Conservation (phyloP, 2,329 filamentous ascomycete species). For the Scedosporium boydii region DNA sequence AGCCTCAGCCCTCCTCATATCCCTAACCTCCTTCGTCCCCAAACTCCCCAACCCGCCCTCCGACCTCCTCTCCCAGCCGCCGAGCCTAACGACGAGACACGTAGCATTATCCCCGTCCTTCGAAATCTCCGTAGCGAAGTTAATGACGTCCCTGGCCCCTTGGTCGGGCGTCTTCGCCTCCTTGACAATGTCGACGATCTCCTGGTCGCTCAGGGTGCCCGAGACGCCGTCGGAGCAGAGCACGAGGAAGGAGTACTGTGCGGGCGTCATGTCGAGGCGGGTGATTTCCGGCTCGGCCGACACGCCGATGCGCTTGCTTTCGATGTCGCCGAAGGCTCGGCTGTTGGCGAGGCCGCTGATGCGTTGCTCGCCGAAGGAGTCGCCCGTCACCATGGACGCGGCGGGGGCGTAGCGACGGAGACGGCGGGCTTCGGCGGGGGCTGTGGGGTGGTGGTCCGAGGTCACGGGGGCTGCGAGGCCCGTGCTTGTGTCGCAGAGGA, state of each 20-base stretch:
- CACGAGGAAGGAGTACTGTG: slow-evolving; percentile 82
- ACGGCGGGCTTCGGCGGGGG: slow-evolving; percentile 71
- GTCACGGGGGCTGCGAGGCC: slow-evolving; percentile 75
- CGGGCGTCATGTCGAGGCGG: slow-evolving; percentile 67
- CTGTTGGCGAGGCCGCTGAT: slow-evolving; percentile 91
- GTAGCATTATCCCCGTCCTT: slow-evolving; percentile 58
- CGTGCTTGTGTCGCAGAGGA: slow-evolving; percentile 79
- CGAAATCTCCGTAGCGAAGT: slow-evolving; percentile 80
- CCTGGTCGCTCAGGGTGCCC: slow-evolving; percentile 79
- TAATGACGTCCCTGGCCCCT: slow-evolving; percentile 67
- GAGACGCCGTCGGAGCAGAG: slow-evolving; percentile 84
- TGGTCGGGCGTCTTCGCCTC: slow-evolving; percentile 87
- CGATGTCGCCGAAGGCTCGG: slow-evolving; percentile 87
- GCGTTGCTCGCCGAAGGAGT: slow-evolving; percentile 95
- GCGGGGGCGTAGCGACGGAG: slow-evolving; percentile 73
- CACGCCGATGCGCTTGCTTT: slow-evolving; percentile 84
- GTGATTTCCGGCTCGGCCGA: slow-evolving; percentile 87
- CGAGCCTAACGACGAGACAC: slow-evolving; percentile 56
- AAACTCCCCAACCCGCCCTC: slow-evolving; percentile 85
- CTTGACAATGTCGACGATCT: slow-evolving; percentile 93
- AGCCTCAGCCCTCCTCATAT: slow-evolving; percentile 73
- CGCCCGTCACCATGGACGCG: slow-evolving; percentile 68
- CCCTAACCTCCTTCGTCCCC: slow-evolving; percentile 84
- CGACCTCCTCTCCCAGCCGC: slow-evolving; percentile 60
- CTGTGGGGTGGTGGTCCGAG: slow-evolving; percentile 85